Base-by-base conservation (phyloP, 768 basidiomycete genomes). In the Leccinellum rugosiceps region DNA sequence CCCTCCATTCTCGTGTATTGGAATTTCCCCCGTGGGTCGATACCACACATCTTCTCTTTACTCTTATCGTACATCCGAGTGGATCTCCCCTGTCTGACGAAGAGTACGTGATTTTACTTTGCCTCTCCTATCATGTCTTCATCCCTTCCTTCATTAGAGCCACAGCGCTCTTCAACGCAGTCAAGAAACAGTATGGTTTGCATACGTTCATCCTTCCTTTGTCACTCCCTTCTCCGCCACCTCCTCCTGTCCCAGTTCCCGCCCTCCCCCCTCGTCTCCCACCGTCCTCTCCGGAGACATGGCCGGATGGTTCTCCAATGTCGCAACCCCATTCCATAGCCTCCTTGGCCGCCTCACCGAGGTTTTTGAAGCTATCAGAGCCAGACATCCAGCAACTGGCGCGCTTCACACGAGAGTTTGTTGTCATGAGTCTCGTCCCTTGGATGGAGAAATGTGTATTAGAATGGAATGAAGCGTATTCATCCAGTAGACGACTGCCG, bases 381-480 rank as follows among this genome's bases (percentile, higher is more conserved):
- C 73, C 75, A 48, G 94, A 96, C 73, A 88, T 92, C 14, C 81
- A 87, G 53, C 81, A 84, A 63, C 82, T 86, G 6, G 85, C 85
- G 0, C 82, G 83, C 53, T 93, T 98, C 65, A 81, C 92, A 10
- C 82, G 94, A 46, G 95, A 97, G 71, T 88, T 98, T 63, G 79
- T 92, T 4, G 85, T 87, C 11, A 92, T 90, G 85, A 94, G 90
- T 67, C 73, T 98, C 46, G 71, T 98, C 3, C 95, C 95, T 1
- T 98, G 92, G 92, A 95, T 98, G 92, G 96, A 98, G 75, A 92
- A 88, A 66, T 88, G 87, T 70, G 90, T 95, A 6, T 63, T 92
- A 47, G 92, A 96, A 61, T 96, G 94, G 92, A 98, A 97, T 68
- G 95, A 98, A 76, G 78, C 78, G 79, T 90, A 87, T 71, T 83